phyloP scores from a whole-genome alignment of 2,329 filamentous ascomycete species.

The Aspergillus sojae region DNA sequence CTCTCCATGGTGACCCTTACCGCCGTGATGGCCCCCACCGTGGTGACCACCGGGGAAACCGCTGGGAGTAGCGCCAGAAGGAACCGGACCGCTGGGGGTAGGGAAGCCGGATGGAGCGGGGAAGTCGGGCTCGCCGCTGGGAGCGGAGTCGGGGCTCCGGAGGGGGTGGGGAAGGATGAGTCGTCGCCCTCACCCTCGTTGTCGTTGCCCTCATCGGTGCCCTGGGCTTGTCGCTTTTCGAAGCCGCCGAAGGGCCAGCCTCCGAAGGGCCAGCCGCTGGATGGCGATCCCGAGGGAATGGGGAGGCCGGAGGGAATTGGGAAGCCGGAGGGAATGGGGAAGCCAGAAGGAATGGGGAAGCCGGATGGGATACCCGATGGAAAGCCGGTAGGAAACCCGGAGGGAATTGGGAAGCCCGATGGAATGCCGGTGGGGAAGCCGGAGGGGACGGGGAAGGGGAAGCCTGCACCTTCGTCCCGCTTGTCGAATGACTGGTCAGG shows the following conservation, averaged over 20 bases:
- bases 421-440: neutral
- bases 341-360: neutral
- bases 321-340: neutral
- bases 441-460: neutral
- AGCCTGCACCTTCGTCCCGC: neutral
- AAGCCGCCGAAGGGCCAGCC: neutral
- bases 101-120: neutral
- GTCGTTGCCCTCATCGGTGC: neutral
- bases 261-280: neutral
- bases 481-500: neutral
- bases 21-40: neutral
- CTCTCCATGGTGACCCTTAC: neutral
- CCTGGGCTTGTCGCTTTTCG: neutral
- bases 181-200: neutral
- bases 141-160: neutral
- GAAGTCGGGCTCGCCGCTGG: neutral
- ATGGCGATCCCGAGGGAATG: constrained; percentile 1
- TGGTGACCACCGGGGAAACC: neutral
- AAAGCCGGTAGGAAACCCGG: neutral
- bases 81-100: neutral
- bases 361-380: neutral
- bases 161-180: neutral
- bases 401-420: neutral
- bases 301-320: neutral
- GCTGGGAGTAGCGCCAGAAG: neutral